Conservation (phyloP, 2,329 filamentous ascomycete genomes). For the Verticillium nubilum region DNA sequence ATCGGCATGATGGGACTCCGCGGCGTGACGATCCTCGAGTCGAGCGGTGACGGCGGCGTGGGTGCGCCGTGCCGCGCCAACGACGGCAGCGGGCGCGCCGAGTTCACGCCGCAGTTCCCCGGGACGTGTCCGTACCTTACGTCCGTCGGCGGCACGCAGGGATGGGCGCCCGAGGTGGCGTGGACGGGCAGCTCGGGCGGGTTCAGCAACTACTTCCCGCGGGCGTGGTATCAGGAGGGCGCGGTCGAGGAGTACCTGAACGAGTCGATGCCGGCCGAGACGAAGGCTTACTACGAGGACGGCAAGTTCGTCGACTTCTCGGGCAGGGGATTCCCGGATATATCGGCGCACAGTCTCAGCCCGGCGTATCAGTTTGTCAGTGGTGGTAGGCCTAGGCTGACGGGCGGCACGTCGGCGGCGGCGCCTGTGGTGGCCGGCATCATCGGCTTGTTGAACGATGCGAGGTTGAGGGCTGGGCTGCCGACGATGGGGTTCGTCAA, state of each 20-base stretch:
- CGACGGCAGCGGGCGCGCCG: conserved; percentile 32
- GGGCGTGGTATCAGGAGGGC: conserved; percentile 38
- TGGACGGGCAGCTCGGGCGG: conserved; percentile 47
- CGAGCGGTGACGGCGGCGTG: conserved; percentile 53
- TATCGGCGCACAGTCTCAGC: conserved; percentile 47
- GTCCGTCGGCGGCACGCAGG: conserved; percentile 49
- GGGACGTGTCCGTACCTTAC: conserved; percentile 50
- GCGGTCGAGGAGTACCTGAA: conserved; percentile 39
- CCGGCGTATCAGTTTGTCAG: conserved; percentile 17
- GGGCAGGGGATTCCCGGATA: conserved; percentile 57
- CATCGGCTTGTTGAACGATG: conserved; percentile 59
- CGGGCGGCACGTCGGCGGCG: conserved; percentile 42
- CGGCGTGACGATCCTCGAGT: conserved; percentile 57
- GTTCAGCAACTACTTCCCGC: conserved; percentile 41
- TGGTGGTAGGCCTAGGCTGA: conserved; percentile 13
- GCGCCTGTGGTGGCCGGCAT: conserved; percentile 59
- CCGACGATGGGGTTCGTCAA: conserved; percentile 54
- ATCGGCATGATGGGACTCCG: conserved; percentile 59
- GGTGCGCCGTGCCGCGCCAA: conserved; percentile 48
- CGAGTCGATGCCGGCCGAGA: conserved; percentile 18
- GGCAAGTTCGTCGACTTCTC: conserved; percentile 30
- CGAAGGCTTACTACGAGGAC: conserved; percentile 41
- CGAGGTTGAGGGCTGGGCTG: conserved; percentile 48
- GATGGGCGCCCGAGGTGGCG: conserved; percentile 43
- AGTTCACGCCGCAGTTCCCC: conserved; percentile 15